Evolutionary conservation across 2,329 filamentous ascomycete genomes (phyloP), one percentile per base, ranked within the genome.

Genomic region (Aspergillus sclerotialis): DNA sequence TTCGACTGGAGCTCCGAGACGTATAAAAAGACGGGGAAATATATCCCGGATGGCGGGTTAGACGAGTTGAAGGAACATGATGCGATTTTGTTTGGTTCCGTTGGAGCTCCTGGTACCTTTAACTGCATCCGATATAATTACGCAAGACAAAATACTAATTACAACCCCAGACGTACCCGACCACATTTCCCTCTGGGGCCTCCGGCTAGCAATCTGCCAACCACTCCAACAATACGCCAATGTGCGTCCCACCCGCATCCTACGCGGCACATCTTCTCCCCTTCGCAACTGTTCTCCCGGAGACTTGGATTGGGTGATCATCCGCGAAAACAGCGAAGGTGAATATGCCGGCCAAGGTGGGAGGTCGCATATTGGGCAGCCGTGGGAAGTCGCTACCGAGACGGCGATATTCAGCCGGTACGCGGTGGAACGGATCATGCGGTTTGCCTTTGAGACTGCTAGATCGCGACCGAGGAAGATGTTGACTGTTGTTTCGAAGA

Each of bases 1-100:
- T 80, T 74, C 46, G 76, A 82, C 53, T 84, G 79, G 80, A 78
- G 73, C 44, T 81, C 76, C 0, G 74, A 78, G 11, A 76, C 70
- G 0, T 84, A 80, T 58, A 80, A 80, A 53, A 70, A 72, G 51
- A 78, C 72, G 0, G 80, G 80, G 2, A 70, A 74, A 44, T 84
- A 81, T 49, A 79, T 81, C 7, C 75, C 77, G 0, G 70, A 76
- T 14, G 75, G 71, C 19, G 77, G 75, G 1, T 61, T 80, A 1
- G 71, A 78, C 7, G 64, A 65, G 5, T 60, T 84, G 14, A 67
- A 66, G 43, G 67, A 65, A 35, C 78, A 80, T 44, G 75, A 84
- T 49, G 79, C 80, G 2, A 80, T 82, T 35, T 70, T 81, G 28
- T 83, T 84, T 41, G 80, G 80, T 10, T 78, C 80, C 5, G 80